Conservation (phyloP, 2,329 filamentous ascomycete species). For the Xylaria sp. region DNA sequence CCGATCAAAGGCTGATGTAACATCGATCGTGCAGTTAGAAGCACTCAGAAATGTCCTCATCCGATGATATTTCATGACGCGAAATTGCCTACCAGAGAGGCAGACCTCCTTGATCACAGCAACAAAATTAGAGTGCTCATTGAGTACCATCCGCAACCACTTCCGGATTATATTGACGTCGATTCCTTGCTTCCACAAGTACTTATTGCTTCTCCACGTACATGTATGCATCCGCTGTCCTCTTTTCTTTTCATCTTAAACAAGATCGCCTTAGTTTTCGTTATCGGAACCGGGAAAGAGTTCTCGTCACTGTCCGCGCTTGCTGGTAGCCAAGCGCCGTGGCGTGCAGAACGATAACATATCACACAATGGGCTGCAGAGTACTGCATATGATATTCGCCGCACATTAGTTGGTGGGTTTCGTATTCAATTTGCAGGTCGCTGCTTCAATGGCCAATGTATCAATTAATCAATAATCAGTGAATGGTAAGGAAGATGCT, state of each 20-base stretch:
- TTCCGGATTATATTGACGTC: background rate
- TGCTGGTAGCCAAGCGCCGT: conserved; percentile 22
- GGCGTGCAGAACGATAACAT: conserved; percentile 25
- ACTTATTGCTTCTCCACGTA: background rate
- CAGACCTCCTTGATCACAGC: background rate
- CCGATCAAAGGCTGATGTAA: conserved; percentile 6
- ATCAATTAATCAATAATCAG: background rate
- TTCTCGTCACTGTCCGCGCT: conserved; percentile 23
- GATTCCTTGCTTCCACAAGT: conserved; percentile 6
- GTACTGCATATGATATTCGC: conserved; percentile 2
- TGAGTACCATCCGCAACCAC: background rate
- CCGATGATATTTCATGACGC: background rate
- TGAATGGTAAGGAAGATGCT: background rate
- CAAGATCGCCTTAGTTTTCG: background rate
- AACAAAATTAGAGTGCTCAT: background rate
- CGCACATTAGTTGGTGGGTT: background rate
- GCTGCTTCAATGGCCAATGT: background rate
- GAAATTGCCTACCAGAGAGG: background rate
- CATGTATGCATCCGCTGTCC: background rate
- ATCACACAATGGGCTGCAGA: conserved; percentile 12
- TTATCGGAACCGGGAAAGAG: background rate
- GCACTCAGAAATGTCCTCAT: background rate
- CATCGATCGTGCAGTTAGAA: background rate
- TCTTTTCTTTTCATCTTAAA: conserved; percentile 10
- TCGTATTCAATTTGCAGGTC: background rate